A percentile compares a stretch with the other conserved stretches of the same genome.
Conservation (phyloP, 129 eudicot genomes). For the Lactuca sativa region DNA sequence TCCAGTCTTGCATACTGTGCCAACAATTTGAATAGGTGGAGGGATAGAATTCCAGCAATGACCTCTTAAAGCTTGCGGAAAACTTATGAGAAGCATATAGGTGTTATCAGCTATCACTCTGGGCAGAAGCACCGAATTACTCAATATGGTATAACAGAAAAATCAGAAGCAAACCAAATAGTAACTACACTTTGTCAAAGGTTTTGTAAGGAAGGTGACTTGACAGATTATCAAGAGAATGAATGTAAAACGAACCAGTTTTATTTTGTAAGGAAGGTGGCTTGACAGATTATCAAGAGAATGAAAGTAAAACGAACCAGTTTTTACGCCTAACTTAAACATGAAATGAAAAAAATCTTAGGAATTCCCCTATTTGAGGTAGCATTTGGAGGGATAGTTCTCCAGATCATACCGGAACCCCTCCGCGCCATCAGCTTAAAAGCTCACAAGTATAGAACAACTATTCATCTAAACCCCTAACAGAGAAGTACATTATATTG, state of each 20-base stretch:
- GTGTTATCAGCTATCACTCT: constrained; percentile 8
- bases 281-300: neutral
- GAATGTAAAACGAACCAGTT: neutral
- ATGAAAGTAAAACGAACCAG: neutral
- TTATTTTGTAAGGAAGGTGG: neutral
- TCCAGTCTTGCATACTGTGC: neutral
- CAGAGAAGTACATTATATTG: constrained; percentile 1
- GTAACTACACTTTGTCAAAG: neutral
- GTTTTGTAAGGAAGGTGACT: neutral
- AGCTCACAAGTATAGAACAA: constrained; percentile 5
- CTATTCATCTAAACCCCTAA: constrained; percentile 13
- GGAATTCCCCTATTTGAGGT: constrained; percentile 17
- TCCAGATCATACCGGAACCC: neutral
- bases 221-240: neutral
- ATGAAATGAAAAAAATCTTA: neutral
- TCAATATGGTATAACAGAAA: neutral
- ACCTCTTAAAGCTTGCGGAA: constrained; percentile 10
- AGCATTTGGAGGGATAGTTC: constrained; percentile 7
- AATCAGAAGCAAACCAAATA: neutral
- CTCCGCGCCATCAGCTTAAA: neutral
- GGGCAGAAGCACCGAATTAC: constrained; percentile 12
- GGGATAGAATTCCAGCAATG: neutral
- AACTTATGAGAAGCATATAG: neutral
- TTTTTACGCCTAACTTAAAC: neutral
- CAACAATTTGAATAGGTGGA: neutral